These are phyloP conservation scores for Eutypella sp. DNA, from an alignment of 2,329 filamentous ascomycete genomes.

Conservation along the genomic window DNA sequence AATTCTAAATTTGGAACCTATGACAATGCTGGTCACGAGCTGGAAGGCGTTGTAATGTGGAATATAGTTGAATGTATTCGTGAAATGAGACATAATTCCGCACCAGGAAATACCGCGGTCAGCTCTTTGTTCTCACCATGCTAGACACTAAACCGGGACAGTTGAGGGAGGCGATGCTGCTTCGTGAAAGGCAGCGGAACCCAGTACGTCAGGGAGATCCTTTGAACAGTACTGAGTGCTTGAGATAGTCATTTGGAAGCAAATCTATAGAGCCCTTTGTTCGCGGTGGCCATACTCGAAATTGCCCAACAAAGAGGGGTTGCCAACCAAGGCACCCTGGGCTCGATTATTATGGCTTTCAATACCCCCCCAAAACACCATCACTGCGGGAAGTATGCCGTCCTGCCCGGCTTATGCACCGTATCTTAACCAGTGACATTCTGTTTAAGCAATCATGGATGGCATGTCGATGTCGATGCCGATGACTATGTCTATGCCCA, in stretches of 20 bases:
- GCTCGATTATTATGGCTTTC: neutral
- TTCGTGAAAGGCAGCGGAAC: neutral
- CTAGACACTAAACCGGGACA: too few species aligned
- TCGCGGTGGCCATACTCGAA: neutral
- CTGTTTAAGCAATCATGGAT: constrained; percentile 4
- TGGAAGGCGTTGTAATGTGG: too few species aligned
- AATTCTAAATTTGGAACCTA: too few species aligned
- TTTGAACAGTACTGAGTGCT: neutral
- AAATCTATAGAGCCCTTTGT: neutral
- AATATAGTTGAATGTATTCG: too few species aligned
- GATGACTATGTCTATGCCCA: neutral
- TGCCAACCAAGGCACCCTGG: neutral
- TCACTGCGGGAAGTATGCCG: neutral
- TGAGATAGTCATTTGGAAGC: neutral
- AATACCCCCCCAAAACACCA: neutral
- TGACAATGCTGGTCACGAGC: too few species aligned
- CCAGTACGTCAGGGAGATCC: neutral
- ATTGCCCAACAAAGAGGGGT: neutral
- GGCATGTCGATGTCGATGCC: constrained; percentile 8
- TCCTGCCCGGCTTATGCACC: neutral
- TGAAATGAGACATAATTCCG: too few species aligned
- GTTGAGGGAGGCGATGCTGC: too few species aligned
- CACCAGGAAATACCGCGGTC: too few species aligned
- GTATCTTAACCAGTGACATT: neutral
- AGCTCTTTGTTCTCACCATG: too few species aligned